Percentiles rank a stretch among this genome's conserved stretches.
phyloP scores from a whole-genome alignment of 1,284 basidiomycete species.

The Ustilago hordei region DNA sequence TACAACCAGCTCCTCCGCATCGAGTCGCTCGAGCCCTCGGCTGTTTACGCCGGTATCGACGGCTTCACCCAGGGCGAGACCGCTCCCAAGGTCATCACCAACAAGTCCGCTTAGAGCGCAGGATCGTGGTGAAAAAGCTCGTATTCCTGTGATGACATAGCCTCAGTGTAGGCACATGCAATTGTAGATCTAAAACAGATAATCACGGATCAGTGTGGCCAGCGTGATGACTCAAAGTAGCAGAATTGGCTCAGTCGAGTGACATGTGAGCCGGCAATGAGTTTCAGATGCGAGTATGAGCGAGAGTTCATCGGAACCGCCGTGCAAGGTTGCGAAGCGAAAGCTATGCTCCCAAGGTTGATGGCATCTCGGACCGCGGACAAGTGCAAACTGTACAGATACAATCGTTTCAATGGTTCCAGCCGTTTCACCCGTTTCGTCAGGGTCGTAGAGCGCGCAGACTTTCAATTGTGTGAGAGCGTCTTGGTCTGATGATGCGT shows the following conservation, averaged over 20 bases:
- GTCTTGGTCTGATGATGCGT: background rate
- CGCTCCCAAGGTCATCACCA: slow-evolving; percentile 62
- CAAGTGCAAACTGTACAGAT: background rate
- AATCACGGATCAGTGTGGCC: background rate
- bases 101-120: slow-evolving; percentile 48
- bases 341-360: background rate
- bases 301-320: background rate
- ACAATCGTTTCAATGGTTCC: no score
- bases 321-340: background rate
- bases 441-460: background rate
- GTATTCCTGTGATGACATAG: background rate
- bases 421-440: background rate
- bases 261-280: background rate
- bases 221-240: background rate
- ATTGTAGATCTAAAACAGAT: slow-evolving; percentile 16
- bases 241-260: background rate
- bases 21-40: slow-evolving; percentile 59
- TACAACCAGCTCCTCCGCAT: slow-evolving; percentile 69
- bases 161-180: slow-evolving; percentile 6
- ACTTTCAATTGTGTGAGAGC: background rate
- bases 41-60: slow-evolving; percentile 66
- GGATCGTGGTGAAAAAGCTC: background rate
- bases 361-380: background rate
- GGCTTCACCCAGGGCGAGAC: slow-evolving; percentile 64
- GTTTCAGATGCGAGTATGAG: background rate